phyloP scores from a whole-genome alignment of 768 basidiomycete genomes.

The Candolleomyces aberdarensis region DNA sequence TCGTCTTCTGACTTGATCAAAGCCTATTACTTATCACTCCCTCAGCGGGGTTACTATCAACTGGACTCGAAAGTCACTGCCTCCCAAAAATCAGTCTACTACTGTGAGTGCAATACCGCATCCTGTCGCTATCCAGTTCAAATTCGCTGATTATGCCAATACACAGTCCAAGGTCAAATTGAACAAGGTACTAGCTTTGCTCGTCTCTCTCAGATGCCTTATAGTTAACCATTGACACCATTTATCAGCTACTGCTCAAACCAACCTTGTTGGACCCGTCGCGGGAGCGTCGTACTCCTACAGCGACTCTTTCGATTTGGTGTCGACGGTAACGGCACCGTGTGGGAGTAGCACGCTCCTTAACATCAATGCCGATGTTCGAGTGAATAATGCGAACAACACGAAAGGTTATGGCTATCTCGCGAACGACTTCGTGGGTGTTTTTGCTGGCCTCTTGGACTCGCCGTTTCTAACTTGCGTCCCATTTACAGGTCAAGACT shows the following conservation, averaged over 20 bases:
- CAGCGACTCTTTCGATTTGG: not conserved
- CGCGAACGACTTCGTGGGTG: not conserved
- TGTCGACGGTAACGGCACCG: not conserved
- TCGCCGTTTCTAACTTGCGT: not conserved
- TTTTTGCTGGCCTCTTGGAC: not conserved
- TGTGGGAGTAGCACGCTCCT: not conserved
- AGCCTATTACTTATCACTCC: not conserved
- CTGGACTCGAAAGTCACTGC: conserved; percentile 19
- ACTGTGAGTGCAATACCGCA: conserved; percentile 12
- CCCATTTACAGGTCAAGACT: not conserved
- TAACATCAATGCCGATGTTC: not conserved
- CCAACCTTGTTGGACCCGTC: not conserved
- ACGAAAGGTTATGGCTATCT: not conserved
- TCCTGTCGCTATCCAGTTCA: too few relatives aligned
- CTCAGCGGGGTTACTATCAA: conserved; percentile 24
- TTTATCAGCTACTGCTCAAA: not conserved
- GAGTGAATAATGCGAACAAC: not conserved
- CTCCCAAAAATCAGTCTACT: conserved; percentile 16
- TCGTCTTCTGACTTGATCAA: not conserved
- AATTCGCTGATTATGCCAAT: too few relatives aligned
- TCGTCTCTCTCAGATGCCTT: not conserved
- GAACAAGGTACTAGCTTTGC: conserved; percentile 5
- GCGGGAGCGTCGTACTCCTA: not conserved
- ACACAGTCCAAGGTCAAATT: conserved; percentile 16
- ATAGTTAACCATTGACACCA: not conserved